Evolutionary conservation across 352 stramenopile genomes (phyloP).

Genomic region (Thalassiosira mediterranea): DNA sequence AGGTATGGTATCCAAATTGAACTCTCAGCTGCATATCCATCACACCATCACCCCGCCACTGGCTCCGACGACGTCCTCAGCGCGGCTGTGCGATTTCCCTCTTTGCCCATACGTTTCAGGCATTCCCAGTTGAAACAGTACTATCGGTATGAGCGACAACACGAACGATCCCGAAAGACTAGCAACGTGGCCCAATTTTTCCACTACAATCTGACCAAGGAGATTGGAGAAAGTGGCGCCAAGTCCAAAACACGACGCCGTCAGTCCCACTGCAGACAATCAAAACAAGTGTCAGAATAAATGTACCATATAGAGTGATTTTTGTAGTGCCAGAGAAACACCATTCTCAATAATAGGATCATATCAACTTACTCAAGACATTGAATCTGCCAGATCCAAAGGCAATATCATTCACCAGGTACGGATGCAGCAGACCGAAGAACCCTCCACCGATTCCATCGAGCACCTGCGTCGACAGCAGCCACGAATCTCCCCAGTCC

Average conservation of each 20-base stretch:
- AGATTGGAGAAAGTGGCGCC: constrained; percentile 79
- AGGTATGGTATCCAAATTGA: too few relatives aligned
- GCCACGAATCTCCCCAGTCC: constrained; percentile 58
- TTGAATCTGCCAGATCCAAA: constrained; percentile 82
- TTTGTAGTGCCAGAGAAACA: not conserved
- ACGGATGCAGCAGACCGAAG: constrained; percentile 77
- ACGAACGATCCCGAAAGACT: constrained; percentile 70
- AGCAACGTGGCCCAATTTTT: constrained; percentile 74
- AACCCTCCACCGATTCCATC: constrained; percentile 77
- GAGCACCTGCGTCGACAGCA: constrained; percentile 80
- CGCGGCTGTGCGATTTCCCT: constrained; percentile 31
- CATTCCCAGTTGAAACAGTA: constrained; percentile 74
- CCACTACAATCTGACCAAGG: constrained; percentile 73
- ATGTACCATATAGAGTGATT: not conserved
- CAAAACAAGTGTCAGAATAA: not conserved
- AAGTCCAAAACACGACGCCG: constrained; percentile 74
- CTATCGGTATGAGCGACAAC: constrained; percentile 74
- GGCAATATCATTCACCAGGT: constrained; percentile 80
- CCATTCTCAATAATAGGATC: not conserved
- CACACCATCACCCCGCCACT: too few relatives aligned
- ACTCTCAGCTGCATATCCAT: too few relatives aligned
- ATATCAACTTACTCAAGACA: constrained; percentile 58
- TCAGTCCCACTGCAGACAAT: constrained; percentile 71
- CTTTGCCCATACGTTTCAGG: constrained; percentile 69
- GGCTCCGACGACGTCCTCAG: too few relatives aligned